A percentile compares a stretch with the other conserved stretches of the same genome.
These are phyloP conservation scores for Talaromyces wortmannii DNA, from an alignment of 495 filamentous ascomycete genomes.

Conservation along the genomic window DNA sequence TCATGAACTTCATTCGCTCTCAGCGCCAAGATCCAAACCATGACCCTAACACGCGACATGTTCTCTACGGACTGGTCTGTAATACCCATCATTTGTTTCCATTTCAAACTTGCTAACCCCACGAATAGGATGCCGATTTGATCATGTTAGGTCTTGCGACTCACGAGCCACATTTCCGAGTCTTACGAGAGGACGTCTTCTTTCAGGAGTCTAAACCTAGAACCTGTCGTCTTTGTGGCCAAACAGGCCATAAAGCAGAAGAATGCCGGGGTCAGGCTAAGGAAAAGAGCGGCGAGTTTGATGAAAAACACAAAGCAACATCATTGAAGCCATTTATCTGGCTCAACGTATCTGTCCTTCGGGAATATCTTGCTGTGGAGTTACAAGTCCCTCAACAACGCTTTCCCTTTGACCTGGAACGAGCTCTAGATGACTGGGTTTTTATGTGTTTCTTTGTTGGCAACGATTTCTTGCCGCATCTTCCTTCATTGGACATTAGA, in stretches of 20 bases:
- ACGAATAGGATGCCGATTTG: slow-evolving; percentile 73
- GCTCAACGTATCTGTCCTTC: slow-evolving; percentile 86
- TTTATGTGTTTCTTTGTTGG: slow-evolving; percentile 99
- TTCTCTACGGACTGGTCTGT: slow-evolving; percentile 74
- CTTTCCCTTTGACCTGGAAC: slow-evolving; percentile 81
- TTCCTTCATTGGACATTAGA: slow-evolving; percentile 92
- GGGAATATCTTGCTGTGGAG: slow-evolving; percentile 91
- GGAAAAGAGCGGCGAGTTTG: slow-evolving; percentile 76
- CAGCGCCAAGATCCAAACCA: slow-evolving; percentile 86
- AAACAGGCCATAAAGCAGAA: slow-evolving; percentile 78
- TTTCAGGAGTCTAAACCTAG: slow-evolving; percentile 76
- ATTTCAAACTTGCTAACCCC: slow-evolving; percentile 12
- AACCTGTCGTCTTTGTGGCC: slow-evolving; percentile 79
- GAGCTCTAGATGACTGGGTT: slow-evolving; percentile 98
- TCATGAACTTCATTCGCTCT: slow-evolving; percentile 96
- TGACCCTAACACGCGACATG: slow-evolving; percentile 93
- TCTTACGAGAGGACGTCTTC: slow-evolving; percentile 96
- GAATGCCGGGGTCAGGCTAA: slow-evolving; percentile 80
- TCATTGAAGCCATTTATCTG: slow-evolving; percentile 91
- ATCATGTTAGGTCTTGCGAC: slow-evolving; percentile 98
- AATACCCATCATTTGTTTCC: background rate
- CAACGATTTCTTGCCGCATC: slow-evolving; percentile 96
- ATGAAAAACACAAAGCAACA: slow-evolving; percentile 67
- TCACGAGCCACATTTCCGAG: slow-evolving; percentile 95
- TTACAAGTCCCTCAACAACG: slow-evolving; percentile 73